phyloP scores from a whole-genome alignment of 1,284 basidiomycete genomes.

The Erythrobasidium hasegawianum region DNA sequence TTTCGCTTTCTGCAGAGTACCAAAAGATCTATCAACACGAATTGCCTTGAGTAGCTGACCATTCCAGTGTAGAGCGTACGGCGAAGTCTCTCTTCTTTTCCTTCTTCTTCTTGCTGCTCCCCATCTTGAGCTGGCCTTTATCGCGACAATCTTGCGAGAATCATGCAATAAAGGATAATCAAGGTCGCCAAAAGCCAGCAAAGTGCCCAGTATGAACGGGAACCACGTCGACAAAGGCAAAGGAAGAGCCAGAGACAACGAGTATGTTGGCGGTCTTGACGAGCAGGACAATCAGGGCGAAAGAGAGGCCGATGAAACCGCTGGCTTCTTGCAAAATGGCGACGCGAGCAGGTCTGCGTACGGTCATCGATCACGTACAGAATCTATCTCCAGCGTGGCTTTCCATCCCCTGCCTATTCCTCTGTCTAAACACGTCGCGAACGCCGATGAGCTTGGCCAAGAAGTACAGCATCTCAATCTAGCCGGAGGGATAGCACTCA shows the following conservation, averaged over 20 bases:
- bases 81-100: conserved; percentile 80
- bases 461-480: conserved; percentile 31
- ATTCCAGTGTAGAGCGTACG: conserved; percentile 53
- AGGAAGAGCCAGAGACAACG: neutral
- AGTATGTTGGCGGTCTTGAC: too few species aligned
- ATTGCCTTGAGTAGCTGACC: too few species aligned
- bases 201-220: neutral
- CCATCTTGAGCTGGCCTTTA: conserved; percentile 17
- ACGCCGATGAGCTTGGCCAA: neutral
- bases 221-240: neutral
- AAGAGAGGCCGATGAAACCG: too few species aligned
- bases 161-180: neutral
- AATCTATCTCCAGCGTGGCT: conserved; percentile 9
- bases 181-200: too few species aligned
- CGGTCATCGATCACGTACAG: neutral
- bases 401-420: conserved; percentile 13
- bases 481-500: conserved; percentile 68
- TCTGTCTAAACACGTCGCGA: conserved; percentile 9
- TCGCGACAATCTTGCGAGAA: neutral
- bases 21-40: neutral
- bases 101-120: conserved; percentile 72
- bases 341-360: neutral
- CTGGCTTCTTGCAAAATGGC: too few species aligned
- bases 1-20: conserved; percentile 75
- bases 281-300: too few species aligned